Evolutionary conservation across 106 monocot genomes (phyloP).

Genomic region (Dendrobium catenatum): DNA sequence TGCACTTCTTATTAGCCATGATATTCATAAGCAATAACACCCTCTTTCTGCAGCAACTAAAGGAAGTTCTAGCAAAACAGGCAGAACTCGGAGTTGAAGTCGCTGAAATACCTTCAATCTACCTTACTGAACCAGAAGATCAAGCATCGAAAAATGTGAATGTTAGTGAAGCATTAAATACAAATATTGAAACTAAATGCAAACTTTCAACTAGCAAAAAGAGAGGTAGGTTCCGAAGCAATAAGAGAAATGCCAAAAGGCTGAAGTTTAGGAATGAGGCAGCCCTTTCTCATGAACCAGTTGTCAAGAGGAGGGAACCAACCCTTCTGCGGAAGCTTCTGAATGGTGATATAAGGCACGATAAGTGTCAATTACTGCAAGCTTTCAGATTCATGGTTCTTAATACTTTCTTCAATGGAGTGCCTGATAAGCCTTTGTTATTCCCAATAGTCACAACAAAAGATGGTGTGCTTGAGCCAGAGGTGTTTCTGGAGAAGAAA

Average conservation of each 20-base stretch:
- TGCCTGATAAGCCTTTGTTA: constrained; percentile 41
- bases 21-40: neutral
- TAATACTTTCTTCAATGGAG: constrained; percentile 71
- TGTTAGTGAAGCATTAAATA: neutral
- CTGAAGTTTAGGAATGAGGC: constrained; percentile 19
- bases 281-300: neutral
- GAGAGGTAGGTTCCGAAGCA: constrained; percentile 22
- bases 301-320: constrained; percentile 33
- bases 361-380: constrained; percentile 62
- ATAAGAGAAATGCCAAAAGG: constrained; percentile 32
- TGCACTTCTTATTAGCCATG: neutral
- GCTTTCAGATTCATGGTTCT: constrained; percentile 70
- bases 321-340: constrained; percentile 83
- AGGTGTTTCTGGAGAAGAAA: neutral
- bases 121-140: constrained; percentile 45
- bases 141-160: constrained; percentile 1
- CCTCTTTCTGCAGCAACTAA: constrained; percentile 65
- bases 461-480: constrained; percentile 3
- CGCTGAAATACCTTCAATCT: constrained; percentile 68
- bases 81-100: constrained; percentile 83
- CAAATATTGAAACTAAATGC: neutral
- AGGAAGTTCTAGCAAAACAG: constrained; percentile 74
- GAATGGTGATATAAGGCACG: constrained; percentile 59
- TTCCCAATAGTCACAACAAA: constrained; percentile 40
- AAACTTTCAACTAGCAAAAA: constrained; percentile 15